Evolutionary conservation across 192 early-diverging fungal species (phyloP), one percentile per base, ranked within the genome.

Genomic region (Coemansia sp.): DNA sequence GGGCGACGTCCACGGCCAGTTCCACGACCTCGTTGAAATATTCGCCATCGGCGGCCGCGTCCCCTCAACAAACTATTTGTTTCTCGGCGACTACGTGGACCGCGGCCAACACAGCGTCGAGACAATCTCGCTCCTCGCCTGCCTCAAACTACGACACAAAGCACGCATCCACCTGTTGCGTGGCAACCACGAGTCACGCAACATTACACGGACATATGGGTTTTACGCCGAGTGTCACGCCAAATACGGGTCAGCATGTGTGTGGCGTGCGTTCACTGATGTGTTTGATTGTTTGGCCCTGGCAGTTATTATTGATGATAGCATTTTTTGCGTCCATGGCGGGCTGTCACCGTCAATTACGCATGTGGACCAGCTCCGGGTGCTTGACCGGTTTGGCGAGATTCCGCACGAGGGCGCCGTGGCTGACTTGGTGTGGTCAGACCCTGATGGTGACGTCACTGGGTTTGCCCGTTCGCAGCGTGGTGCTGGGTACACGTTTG

Each of bases 51-150:
- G 97, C 54, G 97, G 97, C 69, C 90, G 95, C 63, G 91, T 92
- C 45, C 96, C 97, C 6, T 88, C 97, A 68, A 98, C 95, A 61
- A 97, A 98, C 79, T 99, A 98, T 68, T 85, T 99, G 29, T 99
- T 99, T 74, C 94, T 99, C 94, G 96, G 96, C 51, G 97, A 99
- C 80, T 99, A 98, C 78, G 97, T 99, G 38, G 97, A 99, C 73
- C 90, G 97, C 59, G 97, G 97, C 47, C 97, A 97, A 75, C 95
- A 98, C 82, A 93, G 90, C 26, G 97, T 99, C 55, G 97, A 99
- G 85, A 98, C 96, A 3, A 94, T 99, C 58, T 89, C 95, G 16
- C 82, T 98, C 56, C 87, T 99, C 59, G 90, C 97, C 11, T 94
- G 93, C 5, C 87, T 99, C 61, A 99, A 99, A 80, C 91, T 97